Percentiles rank a stretch among this genome's conserved stretches.
phyloP scores from a whole-genome alignment of 108 stramenopile genomes.

The Cyclotella distinguenda region DNA sequence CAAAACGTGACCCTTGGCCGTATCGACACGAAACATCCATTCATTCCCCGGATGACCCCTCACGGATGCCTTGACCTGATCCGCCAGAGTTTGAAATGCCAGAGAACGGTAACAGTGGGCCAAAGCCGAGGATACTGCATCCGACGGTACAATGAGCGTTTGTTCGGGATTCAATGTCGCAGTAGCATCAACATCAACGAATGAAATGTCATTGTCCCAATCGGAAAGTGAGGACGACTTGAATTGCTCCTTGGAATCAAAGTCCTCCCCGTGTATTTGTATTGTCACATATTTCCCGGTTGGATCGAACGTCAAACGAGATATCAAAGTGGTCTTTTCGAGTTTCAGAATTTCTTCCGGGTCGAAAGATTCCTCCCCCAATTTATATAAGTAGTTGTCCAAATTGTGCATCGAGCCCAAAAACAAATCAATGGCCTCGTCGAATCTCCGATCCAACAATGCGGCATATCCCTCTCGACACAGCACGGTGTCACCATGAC shows the following conservation, averaged over 20 bases:
- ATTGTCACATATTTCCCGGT: neutral
- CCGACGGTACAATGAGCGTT: conserved; percentile 28
- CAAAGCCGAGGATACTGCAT: conserved; percentile 55
- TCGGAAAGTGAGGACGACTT: neutral
- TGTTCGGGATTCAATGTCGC: neutral
- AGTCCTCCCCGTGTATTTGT: neutral
- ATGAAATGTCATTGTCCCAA: too few species aligned
- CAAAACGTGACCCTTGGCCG: neutral
- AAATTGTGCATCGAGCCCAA: conserved; percentile 9
- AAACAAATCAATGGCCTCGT: conserved; percentile 51
- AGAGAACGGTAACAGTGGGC: conserved; percentile 54
- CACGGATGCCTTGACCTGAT: conserved; percentile 54
- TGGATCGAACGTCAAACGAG: conserved; percentile 11
- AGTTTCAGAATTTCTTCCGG: neutral
- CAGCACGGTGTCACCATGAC: conserved; percentile 9
- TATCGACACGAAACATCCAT: conserved; percentile 49
- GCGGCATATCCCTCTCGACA: conserved; percentile 50
- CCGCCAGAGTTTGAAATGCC: conserved; percentile 60
- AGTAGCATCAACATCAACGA: neutral
- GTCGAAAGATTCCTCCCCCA: neutral
- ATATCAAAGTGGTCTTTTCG: conserved; percentile 1
- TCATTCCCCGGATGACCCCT: conserved; percentile 52
- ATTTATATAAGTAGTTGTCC: neutral
- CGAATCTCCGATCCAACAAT: conserved; percentile 46
- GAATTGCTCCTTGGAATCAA: too few species aligned